Base-by-base conservation (phyloP, 441 rosid genomes). In the Daphne laureola region DNA sequence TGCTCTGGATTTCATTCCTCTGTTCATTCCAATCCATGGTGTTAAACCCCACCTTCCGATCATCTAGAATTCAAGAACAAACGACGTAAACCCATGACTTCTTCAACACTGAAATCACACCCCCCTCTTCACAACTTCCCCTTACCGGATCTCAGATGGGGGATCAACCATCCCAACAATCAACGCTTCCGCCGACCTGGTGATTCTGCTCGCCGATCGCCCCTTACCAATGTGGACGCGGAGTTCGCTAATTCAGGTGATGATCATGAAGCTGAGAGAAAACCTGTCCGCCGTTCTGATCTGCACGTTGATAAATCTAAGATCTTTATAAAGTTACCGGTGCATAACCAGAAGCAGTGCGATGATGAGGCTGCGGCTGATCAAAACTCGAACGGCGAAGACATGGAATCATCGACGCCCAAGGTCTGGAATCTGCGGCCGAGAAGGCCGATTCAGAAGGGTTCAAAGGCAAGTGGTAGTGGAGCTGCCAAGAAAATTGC, bases 81-180 rank as follows among this genome's bases (percentile, higher is more conserved):
- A 0, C 59, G 65, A 64, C 45, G 49, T 12, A 25, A 49, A 49
- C 55, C 47, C 7, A 55, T 66, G 69, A 65, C 75, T 21, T 76
- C 88, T 47, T 76, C 84, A 2, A 47, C 73, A 23, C 60, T 63
- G 58, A 87, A 82, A 48, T 63, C 87, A 14, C 87, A 77, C 46
- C 85, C 82, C 46, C 85, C 82, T 26, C 90, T 84, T 43, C 96
- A 80, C 15, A 87, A 84, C 67, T 84, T 82, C 53, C 64, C 85
- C 4, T 56, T 87, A 2, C 72, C 78, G 55, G 87, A 74, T 65
- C 80, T 82, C 8, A 77, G 72, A 59, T 82, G 96, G 92, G 70
- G 82, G 14, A 63, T 72, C 74, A 77, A 77, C 65, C 72, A 66
- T 46, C 3, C 78, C 8, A 73, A 57, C 35, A 63, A 65, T 13